Conservation (phyloP, 2,329 filamentous ascomycete genomes). For the Daldinia sp. region DNA sequence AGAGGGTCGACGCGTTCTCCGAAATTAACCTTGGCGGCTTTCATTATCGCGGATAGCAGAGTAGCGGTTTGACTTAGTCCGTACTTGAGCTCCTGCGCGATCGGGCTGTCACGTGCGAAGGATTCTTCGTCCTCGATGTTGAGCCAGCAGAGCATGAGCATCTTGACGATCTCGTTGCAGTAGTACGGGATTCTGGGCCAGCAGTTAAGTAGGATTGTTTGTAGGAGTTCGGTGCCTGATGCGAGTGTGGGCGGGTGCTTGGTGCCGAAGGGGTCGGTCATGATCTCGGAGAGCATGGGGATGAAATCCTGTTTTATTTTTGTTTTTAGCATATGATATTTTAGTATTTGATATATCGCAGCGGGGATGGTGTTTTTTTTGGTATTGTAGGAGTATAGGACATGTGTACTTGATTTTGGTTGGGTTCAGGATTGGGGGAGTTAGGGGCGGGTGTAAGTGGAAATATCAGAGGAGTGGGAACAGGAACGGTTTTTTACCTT, state of each 20-base stretch:
- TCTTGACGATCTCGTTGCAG: slow-evolving; percentile 72
- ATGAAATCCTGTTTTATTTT: slow-evolving; percentile 68
- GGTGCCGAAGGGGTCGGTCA: slow-evolving; percentile 76
- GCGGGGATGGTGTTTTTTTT: slow-evolving; percentile 20
- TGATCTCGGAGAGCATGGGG: slow-evolving; percentile 72
- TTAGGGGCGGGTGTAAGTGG: not conserved
- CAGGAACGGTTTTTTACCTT: slow-evolving; percentile 59
- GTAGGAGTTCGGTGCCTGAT: slow-evolving; percentile 65
- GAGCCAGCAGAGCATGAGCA: slow-evolving; percentile 72
- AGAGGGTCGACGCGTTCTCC: slow-evolving; percentile 51
- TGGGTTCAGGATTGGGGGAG: not conserved
- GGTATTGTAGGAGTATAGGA: not conserved
- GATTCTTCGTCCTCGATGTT: slow-evolving; percentile 60
- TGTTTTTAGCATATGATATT: not conserved
- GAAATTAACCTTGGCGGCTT: slow-evolving; percentile 47
- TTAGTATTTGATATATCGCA: not conserved
- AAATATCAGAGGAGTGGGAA: not conserved
- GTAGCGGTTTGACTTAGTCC: slow-evolving; percentile 53
- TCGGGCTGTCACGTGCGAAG: slow-evolving; percentile 21
- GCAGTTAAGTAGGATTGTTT: slow-evolving; percentile 69
- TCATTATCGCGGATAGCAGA: slow-evolving; percentile 54
- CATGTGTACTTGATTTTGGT: not conserved
- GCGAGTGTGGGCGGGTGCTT: slow-evolving; percentile 66
- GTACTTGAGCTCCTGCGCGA: slow-evolving; percentile 48
- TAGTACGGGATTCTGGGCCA: slow-evolving; percentile 77